A percentile compares a stretch with the other conserved stretches of the same genome.
phyloP scores from a whole-genome alignment of 768 basidiomycete species.

The Pisolithus sp. region DNA sequence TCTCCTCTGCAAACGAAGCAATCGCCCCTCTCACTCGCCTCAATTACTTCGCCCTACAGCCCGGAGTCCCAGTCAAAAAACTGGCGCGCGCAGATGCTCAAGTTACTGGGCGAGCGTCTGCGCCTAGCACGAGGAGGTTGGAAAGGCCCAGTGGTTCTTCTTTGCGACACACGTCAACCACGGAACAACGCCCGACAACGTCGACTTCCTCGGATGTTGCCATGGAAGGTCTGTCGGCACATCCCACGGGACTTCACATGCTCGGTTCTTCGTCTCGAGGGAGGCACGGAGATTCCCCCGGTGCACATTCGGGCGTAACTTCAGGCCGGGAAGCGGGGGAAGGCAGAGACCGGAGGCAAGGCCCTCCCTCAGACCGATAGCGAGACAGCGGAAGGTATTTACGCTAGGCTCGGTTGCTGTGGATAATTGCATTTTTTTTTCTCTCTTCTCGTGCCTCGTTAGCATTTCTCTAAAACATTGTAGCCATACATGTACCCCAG shows the following conservation, averaged over 20 bases:
- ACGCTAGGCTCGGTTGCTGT: not conserved
- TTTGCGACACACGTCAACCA: conserved; percentile 31
- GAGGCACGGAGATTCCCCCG: conserved; percentile 31
- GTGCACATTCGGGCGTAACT: conserved; percentile 16
- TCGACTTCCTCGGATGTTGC: conserved; percentile 19
- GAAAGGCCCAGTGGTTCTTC: conserved; percentile 32
- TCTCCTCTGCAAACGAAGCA: conserved; percentile 29
- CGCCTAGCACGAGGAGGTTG: conserved; percentile 40
- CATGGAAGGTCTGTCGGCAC: conserved; percentile 24
- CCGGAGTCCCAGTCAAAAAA: conserved; percentile 57
- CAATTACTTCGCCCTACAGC: conserved; percentile 37
- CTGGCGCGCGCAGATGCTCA: conserved; percentile 72
- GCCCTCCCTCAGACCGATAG: conserved; percentile 23
- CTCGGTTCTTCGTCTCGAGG: conserved; percentile 25
- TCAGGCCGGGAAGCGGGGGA: conserved; percentile 32
- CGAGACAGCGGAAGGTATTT: not conserved
- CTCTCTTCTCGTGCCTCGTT: too few relatives aligned
- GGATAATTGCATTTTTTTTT: too few relatives aligned
- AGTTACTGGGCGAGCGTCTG: conserved; percentile 69
- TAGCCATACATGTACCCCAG: too few relatives aligned
- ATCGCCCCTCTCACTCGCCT: conserved; percentile 35
- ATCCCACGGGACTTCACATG: conserved; percentile 29
- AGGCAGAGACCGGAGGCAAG: conserved; percentile 25
- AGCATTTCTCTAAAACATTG: too few relatives aligned
- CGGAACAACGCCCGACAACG: conserved; percentile 18